Evolutionary conservation across 2,329 filamentous ascomycete genomes (phyloP), one percentile per base, ranked within the genome.

Genomic region (Pseudovirgaria hyperparasitica): DNA sequence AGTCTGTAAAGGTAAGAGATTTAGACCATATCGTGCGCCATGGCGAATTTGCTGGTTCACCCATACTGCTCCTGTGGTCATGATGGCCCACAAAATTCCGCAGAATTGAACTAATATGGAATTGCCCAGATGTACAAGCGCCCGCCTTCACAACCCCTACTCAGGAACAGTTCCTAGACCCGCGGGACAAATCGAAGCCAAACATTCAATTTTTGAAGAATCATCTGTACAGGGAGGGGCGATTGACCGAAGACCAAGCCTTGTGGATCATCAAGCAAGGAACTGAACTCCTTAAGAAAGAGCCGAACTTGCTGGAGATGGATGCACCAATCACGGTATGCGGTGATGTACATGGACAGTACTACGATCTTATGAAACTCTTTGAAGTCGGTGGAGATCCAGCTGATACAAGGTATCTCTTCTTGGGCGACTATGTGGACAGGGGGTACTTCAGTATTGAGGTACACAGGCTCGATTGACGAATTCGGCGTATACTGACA

Each of bases 351-450:
- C 90, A 98, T 58, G 90, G 90, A 41, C 90, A 98, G 62, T 98
- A 96, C 63, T 98, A 93, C 57, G 90, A 98, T 57, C 62, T 98
- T 51, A 98, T 98, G 90, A 98, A 98, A 67, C 70, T 98, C 18
- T 98, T 98, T 48, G 90, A 98, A 58, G 90, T 98, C 27, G 90
- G 90, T 40, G 90, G 90, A 38, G 90, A 98, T 55, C 90, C 90
- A 21, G 74, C 87, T 28, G 90, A 98, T 62, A 98, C 90, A 16
- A 67, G 90, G 48, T 98, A 98, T 58, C 72, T 98, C 33, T 98
- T 98, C 60, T 65, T 98, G 38, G 90, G 90, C 35, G 90, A 98
- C 59, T 98, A 98, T 52, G 90, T 98, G 39, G 90, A 98, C 55
- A 73, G 90, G 55, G 90, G 90, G 28, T 98, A 98, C 62, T 98